Base-by-base conservation (phyloP, 2,329 filamentous ascomycete genomes). In the Penicillium verrucosum region DNA sequence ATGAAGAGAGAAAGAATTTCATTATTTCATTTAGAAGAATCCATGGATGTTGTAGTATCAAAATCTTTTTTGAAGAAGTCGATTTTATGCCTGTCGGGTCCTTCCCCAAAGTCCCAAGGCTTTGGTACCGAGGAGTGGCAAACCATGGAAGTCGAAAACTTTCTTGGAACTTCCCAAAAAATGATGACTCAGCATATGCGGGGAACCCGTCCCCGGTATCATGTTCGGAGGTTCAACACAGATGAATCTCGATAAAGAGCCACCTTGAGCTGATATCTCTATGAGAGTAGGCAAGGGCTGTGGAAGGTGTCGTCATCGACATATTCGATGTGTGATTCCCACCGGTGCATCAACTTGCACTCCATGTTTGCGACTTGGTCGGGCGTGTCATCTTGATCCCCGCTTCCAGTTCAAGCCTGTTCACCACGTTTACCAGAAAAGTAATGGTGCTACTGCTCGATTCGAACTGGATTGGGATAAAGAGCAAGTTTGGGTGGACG, bases 271-370 rank as follows among this genome's bases (percentile, higher is more conserved):
- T 32, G 30, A 48, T 14, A 43, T 23, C 54, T 32, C 30, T 34
- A 71, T 71, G 69, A 68, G 69, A 63, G 68, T 71, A 56, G 65
- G 66, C 50, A 68, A 65, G 58, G 71, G 70, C 55, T 73, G 71
- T 67, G 66, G 60, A 59, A 62, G 67, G 58, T 73, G 71, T 66
- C 71, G 70, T 32, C 55, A 69, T 69, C 70, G 71, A 59, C 71
- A 73, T 65, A 70, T 72, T 34, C 68, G 69, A 49, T 72, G 71
- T 44, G 68, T 66, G 7, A 65, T 71, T 43, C 60, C 61, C 7
- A 36, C 56, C 1, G 70, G 68, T 4, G 67, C 69, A 8, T 65
- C 68, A 9, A 58, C 68, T 2, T 73, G 71, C 53, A 66, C 65
- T 30, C 56, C 66, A 32, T 73, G 71, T 51, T 46, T 60, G 9